A percentile compares a stretch with the other conserved stretches of the same genome.
Evolutionary conservation across 768 basidiomycete species (phyloP).

Genomic region (Tulasnella sp.): DNA sequence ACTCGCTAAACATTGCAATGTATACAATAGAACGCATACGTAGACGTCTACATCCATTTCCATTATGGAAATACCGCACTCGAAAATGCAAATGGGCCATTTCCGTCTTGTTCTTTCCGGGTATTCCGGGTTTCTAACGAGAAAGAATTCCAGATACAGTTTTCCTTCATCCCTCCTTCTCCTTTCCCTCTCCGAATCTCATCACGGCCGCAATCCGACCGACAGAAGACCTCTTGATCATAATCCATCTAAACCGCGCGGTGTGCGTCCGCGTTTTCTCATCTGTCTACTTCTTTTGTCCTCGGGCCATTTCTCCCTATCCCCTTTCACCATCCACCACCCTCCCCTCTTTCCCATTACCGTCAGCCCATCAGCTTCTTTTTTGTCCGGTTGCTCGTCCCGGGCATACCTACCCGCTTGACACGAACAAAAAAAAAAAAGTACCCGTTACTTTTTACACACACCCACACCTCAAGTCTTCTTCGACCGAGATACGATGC

Average conservation of each 20-base stretch:
- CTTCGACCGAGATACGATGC: not conserved
- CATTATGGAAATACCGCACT: not conserved
- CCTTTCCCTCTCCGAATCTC: not conserved
- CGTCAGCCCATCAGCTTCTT: not conserved
- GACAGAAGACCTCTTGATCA: not conserved
- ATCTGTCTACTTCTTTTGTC: not conserved
- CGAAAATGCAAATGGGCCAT: too few species aligned
- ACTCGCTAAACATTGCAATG: not conserved
- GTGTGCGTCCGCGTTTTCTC: not conserved
- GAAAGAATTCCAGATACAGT: not conserved
- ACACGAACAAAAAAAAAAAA: not conserved
- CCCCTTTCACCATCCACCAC: not conserved
- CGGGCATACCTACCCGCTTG: not conserved
- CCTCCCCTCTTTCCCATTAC: not conserved
- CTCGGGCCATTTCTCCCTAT: not conserved
- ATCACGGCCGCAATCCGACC: slow-evolving; percentile 7
- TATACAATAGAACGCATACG: not conserved
- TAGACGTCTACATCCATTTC: not conserved
- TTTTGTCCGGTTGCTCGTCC: not conserved
- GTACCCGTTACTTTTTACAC: not conserved
- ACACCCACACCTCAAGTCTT: not conserved
- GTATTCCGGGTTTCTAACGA: not conserved
- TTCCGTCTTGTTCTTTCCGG: not conserved
- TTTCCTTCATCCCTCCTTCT: not conserved
- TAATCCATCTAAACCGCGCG: not conserved